A percentile compares a stretch with the other conserved stretches of the same genome.
Evolutionary conservation across 2,329 filamentous ascomycete genomes (phyloP).

Genomic region (Cladosporium sp.): DNA sequence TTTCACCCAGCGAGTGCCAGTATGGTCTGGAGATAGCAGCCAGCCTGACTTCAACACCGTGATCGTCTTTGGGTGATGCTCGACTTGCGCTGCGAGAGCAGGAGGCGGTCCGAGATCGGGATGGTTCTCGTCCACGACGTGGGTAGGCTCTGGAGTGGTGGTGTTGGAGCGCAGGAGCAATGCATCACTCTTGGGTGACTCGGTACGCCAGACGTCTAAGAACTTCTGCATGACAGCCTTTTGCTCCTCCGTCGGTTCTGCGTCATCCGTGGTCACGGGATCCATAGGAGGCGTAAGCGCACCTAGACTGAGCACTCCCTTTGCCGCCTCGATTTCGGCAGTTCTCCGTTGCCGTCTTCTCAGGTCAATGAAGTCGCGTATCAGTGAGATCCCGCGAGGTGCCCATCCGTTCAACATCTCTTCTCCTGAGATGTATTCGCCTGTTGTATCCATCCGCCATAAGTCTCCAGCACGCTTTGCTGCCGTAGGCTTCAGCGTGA

Average conservation of each 20-base stretch:
- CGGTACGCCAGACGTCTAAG: constrained; percentile 59
- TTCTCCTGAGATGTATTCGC: constrained; percentile 95
- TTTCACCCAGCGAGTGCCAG: constrained; percentile 80
- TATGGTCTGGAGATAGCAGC: constrained; percentile 71
- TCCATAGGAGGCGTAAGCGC: constrained; percentile 44
- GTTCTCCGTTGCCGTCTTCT: constrained; percentile 70
- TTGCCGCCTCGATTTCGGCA: constrained; percentile 74
- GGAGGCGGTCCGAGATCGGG: constrained; percentile 40
- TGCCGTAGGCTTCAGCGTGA: constrained; percentile 80
- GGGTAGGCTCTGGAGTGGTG: constrained; percentile 63
- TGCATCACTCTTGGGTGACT: constrained; percentile 40
- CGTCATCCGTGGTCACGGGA: constrained; percentile 16
- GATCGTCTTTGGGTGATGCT: constrained; percentile 71
- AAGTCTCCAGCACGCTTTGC: constrained; percentile 89
- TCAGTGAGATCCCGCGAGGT: constrained; percentile 81
- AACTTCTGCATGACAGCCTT: constrained; percentile 48
- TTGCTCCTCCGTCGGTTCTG: constrained; percentile 29
- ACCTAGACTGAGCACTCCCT: constrained; percentile 52
- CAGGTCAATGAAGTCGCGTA: constrained; percentile 78
- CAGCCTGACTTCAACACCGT: constrained; percentile 77
- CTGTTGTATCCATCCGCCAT: constrained; percentile 92
- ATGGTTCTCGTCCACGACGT: constrained; percentile 23
- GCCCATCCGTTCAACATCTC: constrained; percentile 81
- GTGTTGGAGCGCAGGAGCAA: constrained; percentile 52
- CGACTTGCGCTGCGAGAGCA: constrained; percentile 72